Percentiles rank a stretch among this genome's conserved stretches.
These are phyloP conservation scores for Penicillium canariense DNA, from an alignment of 495 filamentous ascomycete genomes.

Conservation along the genomic window DNA sequence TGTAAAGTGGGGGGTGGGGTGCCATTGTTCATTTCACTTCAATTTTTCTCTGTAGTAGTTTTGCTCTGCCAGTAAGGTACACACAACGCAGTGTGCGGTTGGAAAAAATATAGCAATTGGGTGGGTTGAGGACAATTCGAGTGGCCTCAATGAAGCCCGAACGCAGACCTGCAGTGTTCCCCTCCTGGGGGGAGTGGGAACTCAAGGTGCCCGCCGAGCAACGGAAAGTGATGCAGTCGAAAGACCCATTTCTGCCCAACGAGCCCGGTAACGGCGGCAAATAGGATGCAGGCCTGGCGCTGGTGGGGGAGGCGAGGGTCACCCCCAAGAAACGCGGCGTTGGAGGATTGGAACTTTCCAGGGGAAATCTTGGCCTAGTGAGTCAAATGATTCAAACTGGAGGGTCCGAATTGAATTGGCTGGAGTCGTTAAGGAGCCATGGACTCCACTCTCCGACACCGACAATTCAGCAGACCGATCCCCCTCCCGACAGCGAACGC, in stretches of 20 bases:
- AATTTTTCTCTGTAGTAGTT: slow-evolving; percentile 7
- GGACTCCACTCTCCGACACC: slow-evolving; percentile 29
- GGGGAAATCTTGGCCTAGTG: slow-evolving; percentile 7
- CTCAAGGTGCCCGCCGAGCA: slow-evolving; percentile 4
- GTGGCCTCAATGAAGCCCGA: slow-evolving; percentile 11
- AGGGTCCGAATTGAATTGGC: slow-evolving; percentile 12
- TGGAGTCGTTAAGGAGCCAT: slow-evolving; percentile 13
- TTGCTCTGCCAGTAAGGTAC: slow-evolving; percentile 2
- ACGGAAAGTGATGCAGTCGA: slow-evolving; percentile 25
- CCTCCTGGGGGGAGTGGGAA: not conserved
- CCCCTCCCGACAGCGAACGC: not conserved
- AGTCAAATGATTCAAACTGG: slow-evolving; percentile 9
- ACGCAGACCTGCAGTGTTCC: slow-evolving; percentile 11
- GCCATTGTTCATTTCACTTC: slow-evolving; percentile 19
- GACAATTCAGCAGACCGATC: slow-evolving; percentile 27
- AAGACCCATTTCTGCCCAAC: slow-evolving; percentile 40
- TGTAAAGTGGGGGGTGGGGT: slow-evolving; percentile 23
- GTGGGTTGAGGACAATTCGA: slow-evolving; percentile 9
- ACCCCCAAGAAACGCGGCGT: slow-evolving; percentile 1
- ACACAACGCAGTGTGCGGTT: slow-evolving; percentile 3
- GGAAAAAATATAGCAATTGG: not conserved
- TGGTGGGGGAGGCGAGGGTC: slow-evolving; percentile 17
- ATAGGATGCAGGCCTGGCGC: slow-evolving; percentile 27
- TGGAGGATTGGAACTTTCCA: slow-evolving; percentile 5
- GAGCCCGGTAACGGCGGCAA: slow-evolving; percentile 35